Evolutionary conservation across 352 stramenopile genomes (phyloP), one percentile per base, ranked within the genome.

Genomic region (Phytophthora capsici): DNA sequence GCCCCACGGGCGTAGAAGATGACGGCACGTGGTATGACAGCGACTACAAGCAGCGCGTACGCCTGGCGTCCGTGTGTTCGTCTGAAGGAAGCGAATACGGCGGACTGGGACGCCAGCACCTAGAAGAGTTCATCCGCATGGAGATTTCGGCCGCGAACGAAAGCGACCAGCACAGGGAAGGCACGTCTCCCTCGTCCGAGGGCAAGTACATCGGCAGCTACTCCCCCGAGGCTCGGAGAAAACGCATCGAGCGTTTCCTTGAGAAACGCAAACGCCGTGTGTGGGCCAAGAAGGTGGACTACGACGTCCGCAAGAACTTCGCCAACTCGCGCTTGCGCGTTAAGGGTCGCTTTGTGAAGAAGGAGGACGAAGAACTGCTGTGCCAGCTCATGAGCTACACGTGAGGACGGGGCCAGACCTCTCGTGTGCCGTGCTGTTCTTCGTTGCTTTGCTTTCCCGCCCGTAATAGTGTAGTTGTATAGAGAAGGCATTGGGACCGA

Each of bases 271-370:
- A 96, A 55, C 87, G 83, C 44, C 91, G 95, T 46, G 89, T 98
- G 43, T 99, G 95, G 97, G 95, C 90, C 45, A 98, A 99, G 71
- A 98, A 98, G 47, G 96, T 99, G 8, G 97, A 99, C 78, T 99
- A 99, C 71, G 96, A 99, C 68, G 96, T 99, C 20, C 84, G 97
- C 47, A 99, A 99, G 81, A 99, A 99, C 71, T 99, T 99, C 86
- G 97, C 97, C 43, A 97, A 99, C 82, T 98, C 93, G 77, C 82
- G 97, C 47, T 77, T 99, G 68, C 86, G 97, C 47, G 96, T 99
- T 10, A 99, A 99, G 73, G 95, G 97, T 44, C 90, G 97, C 43
- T 99, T 99, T 77, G 97, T 99, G 25, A 99, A 99, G 80, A 99
- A 99, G 66, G 97, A 99, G 71, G 97, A 99, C 73, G 91, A 98